Evolutionary conservation across 2,329 filamentous ascomycete genomes (phyloP), one percentile per base, ranked within the genome.

Genomic region (Periconia digitata): DNA sequence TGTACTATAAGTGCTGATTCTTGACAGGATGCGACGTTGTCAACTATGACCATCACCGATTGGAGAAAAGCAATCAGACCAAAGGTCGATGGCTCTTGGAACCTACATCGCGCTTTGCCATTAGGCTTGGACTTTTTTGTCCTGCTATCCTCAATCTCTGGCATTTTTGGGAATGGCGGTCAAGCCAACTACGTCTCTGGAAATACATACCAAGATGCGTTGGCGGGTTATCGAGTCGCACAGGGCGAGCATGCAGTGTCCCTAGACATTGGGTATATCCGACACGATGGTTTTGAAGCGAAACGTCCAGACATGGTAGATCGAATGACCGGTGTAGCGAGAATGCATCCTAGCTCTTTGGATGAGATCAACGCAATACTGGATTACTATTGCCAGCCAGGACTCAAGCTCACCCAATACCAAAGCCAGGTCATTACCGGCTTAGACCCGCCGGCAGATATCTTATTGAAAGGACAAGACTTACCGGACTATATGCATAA

Each of bases 231-330:
- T 22, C 53, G 57, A 15, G 40, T 66, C 0, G 36, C 20, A 1
- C 58, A 51, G 13, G 74, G 73, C 2, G 72, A 75, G 49, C 74
- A 75, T 41, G 36, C 70, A 1, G 49, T 73, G 18, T 61, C 72
- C 0, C 61, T 76, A 47, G 67, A 72, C 29, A 38, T 46, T 39
- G 50, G 50, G 3, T 16, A 40, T 8, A 16, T 50, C 8, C 34
- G 27, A 10, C 38, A 18, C 16, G 43, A 43, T 10, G 47, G 46
- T 10, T 39, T 44, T 15, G 27, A 44, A 13, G 45, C 41, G n/a
- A 34, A 47, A 21, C 8, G 37, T 12, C 23, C 17, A 12, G 23
- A 42, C 8, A n/a, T 45, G 7, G 8, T 42, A 8, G 13, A 17
- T 4, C 6, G 12, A 27, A 6, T 27, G 7, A 6, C 12, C 12